Evolutionary conservation across 805 yeast genomes (phyloP).

Genomic region (Yamadazyma nakazawae): DNA sequence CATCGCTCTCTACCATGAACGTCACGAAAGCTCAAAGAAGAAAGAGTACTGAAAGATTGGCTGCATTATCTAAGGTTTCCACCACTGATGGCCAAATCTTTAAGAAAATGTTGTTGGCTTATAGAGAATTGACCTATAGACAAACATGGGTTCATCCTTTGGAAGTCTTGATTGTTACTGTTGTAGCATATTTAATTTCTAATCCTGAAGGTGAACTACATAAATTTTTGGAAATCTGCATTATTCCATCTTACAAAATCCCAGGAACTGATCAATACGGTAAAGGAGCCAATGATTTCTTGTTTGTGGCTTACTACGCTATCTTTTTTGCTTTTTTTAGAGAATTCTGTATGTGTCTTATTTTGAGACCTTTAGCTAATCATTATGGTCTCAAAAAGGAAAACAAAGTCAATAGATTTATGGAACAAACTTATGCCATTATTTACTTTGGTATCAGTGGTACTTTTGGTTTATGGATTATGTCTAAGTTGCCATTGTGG

Average conservation of each 20-base stretch:
- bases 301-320: conserved; percentile 76
- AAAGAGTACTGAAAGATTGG: conserved; percentile 28
- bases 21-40: conserved; percentile 41
- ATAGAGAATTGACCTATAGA: conserved; percentile 54
- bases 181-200: conserved; percentile 48
- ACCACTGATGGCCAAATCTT: conserved; percentile 50
- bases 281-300: conserved; percentile 81
- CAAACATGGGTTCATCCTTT: conserved; percentile 75
- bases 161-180: conserved; percentile 41
- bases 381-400: conserved; percentile 48
- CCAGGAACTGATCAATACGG: conserved; percentile 70
- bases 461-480: conserved; percentile 84
- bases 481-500: conserved; percentile 83
- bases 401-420: conserved; percentile 70
- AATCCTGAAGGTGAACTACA: conserved; percentile 58
- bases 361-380: conserved; percentile 70
- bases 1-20: conserved; percentile 66
- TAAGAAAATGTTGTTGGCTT: conserved; percentile 53
- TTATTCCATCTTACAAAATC: conserved; percentile 61
- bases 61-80: conserved; percentile 25
- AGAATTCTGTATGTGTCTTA: conserved; percentile 83
- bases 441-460: conserved; percentile 78
- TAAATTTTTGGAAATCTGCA: conserved; percentile 54
- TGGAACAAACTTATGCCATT: conserved; percentile 89
- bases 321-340: conserved; percentile 85